Percentiles rank a stretch among this genome's conserved stretches.
Evolutionary conservation across 2,329 filamentous ascomycete genomes (phyloP).

Genomic region (Colletotrichum sp.): DNA sequence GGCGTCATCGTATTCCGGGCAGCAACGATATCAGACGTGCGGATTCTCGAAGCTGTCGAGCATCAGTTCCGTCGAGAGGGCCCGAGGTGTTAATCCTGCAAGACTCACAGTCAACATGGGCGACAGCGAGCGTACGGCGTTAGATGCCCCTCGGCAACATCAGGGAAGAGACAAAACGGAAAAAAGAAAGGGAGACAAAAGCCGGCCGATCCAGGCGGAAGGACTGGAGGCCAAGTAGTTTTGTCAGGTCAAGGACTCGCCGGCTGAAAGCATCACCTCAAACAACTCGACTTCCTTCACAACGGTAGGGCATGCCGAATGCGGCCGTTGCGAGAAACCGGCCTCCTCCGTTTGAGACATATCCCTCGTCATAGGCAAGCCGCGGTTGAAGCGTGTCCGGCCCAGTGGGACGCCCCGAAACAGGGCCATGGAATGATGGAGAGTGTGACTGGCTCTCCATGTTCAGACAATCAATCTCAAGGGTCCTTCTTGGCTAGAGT

Average conservation of each 20-base stretch:
- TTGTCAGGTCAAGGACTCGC: not conserved
- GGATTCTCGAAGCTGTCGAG: not conserved
- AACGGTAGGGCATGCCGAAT: constrained; percentile 11
- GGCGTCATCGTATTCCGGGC: constrained; percentile 9
- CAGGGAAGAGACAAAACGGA: not conserved
- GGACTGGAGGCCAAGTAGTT: not conserved
- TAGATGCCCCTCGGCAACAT: not conserved
- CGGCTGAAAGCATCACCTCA: not conserved
- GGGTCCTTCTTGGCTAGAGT: not conserved
- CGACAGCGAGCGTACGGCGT: not conserved
- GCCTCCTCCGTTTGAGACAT: not conserved
- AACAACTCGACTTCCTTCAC: not conserved
- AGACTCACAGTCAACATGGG: constrained; percentile 3
- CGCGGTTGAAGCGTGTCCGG: not conserved
- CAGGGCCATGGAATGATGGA: not conserved
- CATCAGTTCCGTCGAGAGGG: not conserved
- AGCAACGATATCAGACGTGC: not conserved
- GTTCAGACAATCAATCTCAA: not conserved
- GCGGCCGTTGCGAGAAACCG: not conserved
- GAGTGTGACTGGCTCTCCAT: not conserved
- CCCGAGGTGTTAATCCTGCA: not conserved
- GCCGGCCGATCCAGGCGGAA: not conserved
- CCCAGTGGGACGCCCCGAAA: not conserved
- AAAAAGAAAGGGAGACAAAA: not conserved
- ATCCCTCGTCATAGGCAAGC: constrained; percentile 1